A percentile compares a stretch with the other conserved stretches of the same genome.
Conservation (phyloP, 2,329 filamentous ascomycete species). For the Amauroascus verrucosus region DNA sequence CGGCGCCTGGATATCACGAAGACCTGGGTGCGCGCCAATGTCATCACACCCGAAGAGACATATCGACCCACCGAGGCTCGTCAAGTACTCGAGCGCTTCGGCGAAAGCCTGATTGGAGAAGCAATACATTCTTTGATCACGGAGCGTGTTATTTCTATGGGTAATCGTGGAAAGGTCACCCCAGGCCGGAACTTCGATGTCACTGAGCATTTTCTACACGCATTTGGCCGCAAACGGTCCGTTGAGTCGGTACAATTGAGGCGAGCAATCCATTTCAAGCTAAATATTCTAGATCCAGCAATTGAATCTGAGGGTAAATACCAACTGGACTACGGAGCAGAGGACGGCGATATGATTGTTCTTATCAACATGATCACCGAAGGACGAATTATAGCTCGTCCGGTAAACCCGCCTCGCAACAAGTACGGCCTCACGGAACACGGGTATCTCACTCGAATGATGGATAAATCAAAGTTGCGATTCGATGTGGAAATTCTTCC, state of each 20-base stretch:
- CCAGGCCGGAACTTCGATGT: conserved; percentile 39
- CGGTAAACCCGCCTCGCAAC: conserved; percentile 33
- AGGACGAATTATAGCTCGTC: conserved; percentile 28
- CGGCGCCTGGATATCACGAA: conserved; percentile 32
- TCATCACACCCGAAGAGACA: conserved; percentile 34
- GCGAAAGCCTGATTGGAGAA: conserved; percentile 28
- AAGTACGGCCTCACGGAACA: conserved; percentile 40
- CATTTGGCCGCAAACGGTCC: conserved; percentile 32
- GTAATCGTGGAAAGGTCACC: conserved; percentile 30
- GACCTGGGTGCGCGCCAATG: conserved; percentile 41
- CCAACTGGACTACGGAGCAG: conserved; percentile 28
- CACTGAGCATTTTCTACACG: conserved; percentile 33
- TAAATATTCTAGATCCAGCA: conserved; percentile 31
- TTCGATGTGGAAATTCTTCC: conserved; percentile 36
- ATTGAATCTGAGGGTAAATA: conserved; percentile 27
- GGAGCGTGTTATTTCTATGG: conserved; percentile 32
- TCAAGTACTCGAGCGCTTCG: conserved; percentile 25
- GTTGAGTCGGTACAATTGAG: conserved; percentile 34
- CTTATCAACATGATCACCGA: conserved; percentile 34
- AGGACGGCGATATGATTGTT: conserved; percentile 37
- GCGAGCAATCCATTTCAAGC: conserved; percentile 36
- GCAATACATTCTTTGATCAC: conserved; percentile 34
- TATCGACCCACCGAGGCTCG: conserved; percentile 33
- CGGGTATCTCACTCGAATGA: conserved; percentile 38
- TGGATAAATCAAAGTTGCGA: conserved; percentile 36